Evolutionary conservation across 176 grass and related monocot genomes (phyloP).

Genomic region (Eremochloa ophiuroides): DNA sequence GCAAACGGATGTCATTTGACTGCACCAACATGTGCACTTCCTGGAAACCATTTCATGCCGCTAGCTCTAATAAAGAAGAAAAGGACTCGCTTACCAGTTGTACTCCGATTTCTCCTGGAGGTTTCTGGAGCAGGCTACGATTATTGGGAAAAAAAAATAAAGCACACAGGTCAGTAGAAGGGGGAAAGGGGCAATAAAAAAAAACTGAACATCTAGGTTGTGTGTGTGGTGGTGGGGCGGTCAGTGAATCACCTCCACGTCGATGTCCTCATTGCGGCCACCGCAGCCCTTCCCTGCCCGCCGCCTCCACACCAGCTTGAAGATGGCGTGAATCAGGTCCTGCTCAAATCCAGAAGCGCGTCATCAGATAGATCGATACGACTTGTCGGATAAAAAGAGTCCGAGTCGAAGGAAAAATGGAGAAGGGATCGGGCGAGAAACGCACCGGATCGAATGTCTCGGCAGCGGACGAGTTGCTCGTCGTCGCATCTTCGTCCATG

Average conservation of each 20-base stretch:
- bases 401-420: neutral
- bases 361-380: neutral
- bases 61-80: neutral
- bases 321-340: conserved; percentile 76
- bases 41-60: neutral
- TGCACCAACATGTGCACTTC: neutral
- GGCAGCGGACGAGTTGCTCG: neutral
- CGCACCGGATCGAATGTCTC: conserved; percentile 56
- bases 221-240: no score
- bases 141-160: neutral
- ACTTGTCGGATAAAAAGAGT: neutral
- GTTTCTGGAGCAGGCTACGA: conserved; percentile 47
- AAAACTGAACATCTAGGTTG: neutral
- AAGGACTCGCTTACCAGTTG: conserved; percentile 32
- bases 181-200: neutral
- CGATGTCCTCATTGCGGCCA: conserved; percentile 2
- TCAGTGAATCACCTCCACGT: conserved; percentile 44
- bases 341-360: conserved; percentile 14
- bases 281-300: conserved; percentile 22
- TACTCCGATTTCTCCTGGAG: conserved; percentile 57
- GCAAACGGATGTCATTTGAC: neutral
- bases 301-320: conserved; percentile 81
- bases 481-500: conserved; percentile 28
- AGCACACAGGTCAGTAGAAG: neutral
- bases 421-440: neutral